phyloP scores from a whole-genome alignment of 106 monocot species.

The Triglochin maritima region DNA sequence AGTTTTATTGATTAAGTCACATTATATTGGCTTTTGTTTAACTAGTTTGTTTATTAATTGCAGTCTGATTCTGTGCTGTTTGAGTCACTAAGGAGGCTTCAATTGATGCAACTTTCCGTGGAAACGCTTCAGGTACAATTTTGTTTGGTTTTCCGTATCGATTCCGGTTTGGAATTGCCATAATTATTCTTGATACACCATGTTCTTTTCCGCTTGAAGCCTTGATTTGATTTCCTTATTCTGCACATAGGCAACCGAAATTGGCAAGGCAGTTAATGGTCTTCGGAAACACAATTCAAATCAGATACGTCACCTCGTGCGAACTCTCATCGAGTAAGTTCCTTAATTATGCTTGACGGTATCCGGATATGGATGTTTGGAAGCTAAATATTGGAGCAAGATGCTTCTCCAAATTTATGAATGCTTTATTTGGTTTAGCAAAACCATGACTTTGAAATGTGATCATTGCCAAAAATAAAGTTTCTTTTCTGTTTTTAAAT shows the following conservation, averaged over 20 bases:
- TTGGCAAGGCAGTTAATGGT: slow-evolving; percentile 28
- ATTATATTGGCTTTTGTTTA: not conserved
- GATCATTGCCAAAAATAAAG: no score
- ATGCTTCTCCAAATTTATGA: not conserved
- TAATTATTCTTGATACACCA: not conserved
- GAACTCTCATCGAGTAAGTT: slow-evolving; percentile 32
- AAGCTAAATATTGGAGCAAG: not conserved
- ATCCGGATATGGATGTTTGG: no score
- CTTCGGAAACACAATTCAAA: slow-evolving; percentile 25
- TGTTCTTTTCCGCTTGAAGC: not conserved
- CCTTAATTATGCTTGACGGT: not conserved
- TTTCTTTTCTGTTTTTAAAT: no score
- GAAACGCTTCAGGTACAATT: slow-evolving; percentile 23
- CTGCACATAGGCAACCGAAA: slow-evolving; percentile 18
- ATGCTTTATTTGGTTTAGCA: not conserved
- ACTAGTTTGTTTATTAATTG: slow-evolving; percentile 5
- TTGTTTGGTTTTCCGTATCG: not conserved
- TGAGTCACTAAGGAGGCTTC: slow-evolving; percentile 23
- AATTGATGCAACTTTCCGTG: slow-evolving; percentile 21
- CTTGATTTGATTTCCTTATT: not conserved
- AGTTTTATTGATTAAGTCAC: no score
- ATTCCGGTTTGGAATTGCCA: not conserved
- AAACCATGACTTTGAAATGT: no score
- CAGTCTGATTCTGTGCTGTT: slow-evolving; percentile 23
- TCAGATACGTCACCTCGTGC: slow-evolving; percentile 20